A percentile compares a stretch with the other conserved stretches of the same genome.
These are phyloP conservation scores for Darksidea phi DNA, from an alignment of 495 filamentous ascomycete species.

Conservation along the genomic window DNA sequence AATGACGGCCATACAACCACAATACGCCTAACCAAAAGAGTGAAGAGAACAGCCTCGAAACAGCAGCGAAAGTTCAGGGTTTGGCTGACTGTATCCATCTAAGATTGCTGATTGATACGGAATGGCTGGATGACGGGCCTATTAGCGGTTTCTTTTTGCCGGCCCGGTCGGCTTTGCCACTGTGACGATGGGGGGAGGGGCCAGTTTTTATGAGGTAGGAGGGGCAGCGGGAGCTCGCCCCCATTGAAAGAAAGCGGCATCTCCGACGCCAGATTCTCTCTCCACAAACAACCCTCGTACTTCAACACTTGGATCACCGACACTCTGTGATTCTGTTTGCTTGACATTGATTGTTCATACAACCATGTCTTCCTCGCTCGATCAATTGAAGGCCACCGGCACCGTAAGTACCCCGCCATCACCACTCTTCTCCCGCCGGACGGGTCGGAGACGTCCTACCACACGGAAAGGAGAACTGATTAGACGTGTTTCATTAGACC, in stretches of 20 bases:
- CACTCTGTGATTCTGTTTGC: neutral
- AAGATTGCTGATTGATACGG: constrained; percentile 27
- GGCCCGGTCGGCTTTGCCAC: constrained; percentile 7
- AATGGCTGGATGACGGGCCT: constrained; percentile 10
- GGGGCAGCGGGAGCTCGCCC: constrained; percentile 5
- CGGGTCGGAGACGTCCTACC: constrained; percentile 15
- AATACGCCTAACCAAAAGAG: neutral
- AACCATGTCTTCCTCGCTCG: constrained; percentile 63
- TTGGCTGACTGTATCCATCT: constrained; percentile 10
- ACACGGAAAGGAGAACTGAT: constrained; percentile 10
- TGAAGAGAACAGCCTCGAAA: neutral
- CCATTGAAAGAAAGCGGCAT: neutral
- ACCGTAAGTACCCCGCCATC: constrained; percentile 65
- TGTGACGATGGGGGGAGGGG: constrained; percentile 21
- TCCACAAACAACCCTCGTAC: neutral
- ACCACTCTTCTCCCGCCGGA: constrained; percentile 16
- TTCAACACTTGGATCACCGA: neutral
- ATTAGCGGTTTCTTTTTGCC: constrained; percentile 16
- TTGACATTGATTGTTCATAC: neutral
- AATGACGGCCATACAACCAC: too few relatives aligned
- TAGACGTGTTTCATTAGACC: constrained; percentile 52
- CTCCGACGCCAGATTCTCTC: neutral
- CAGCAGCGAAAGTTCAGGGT: neutral
- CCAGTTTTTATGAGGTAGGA: constrained; percentile 10
- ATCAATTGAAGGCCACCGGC: constrained; percentile 94